Conservation (phyloP, 257 asterid species). For the Haberlea rhodopensis region DNA sequence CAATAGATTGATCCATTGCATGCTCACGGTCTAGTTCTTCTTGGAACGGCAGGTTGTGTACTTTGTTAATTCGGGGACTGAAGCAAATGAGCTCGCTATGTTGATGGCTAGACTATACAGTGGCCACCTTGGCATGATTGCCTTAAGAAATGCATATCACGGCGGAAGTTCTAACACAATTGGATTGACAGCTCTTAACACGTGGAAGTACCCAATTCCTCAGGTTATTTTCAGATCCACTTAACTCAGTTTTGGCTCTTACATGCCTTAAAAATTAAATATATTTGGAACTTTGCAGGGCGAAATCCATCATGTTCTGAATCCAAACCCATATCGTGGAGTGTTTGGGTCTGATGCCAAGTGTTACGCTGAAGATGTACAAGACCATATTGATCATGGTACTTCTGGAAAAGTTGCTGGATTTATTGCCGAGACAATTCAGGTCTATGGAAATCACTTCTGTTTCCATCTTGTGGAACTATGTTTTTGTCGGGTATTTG, state of each 20-base stretch:
- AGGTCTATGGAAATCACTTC: constrained; percentile 42
- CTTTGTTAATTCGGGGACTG: constrained; percentile 93
- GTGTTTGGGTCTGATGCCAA: constrained; percentile 78
- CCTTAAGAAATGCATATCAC: constrained; percentile 88
- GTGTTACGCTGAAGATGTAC: constrained; percentile 78
- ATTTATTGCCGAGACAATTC: constrained; percentile 95
- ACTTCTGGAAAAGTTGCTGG: constrained; percentile 93
- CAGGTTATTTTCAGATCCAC: constrained; percentile 51
- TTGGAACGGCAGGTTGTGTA: constrained; percentile 69
- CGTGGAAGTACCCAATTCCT: constrained; percentile 93
- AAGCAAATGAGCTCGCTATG: constrained; percentile 92
- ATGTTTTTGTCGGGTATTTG: not conserved
- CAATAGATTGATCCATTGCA: not conserved
- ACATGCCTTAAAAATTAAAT: not conserved
- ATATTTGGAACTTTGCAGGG: constrained; percentile 59
- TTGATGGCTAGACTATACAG: constrained; percentile 83
- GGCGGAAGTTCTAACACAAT: constrained; percentile 90
- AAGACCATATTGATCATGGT: constrained; percentile 93
- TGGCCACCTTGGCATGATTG: constrained; percentile 80
- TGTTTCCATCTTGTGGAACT: constrained; percentile 4
- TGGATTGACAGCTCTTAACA: constrained; percentile 85
- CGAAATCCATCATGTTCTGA: constrained; percentile 87
- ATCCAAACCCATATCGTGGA: constrained; percentile 94
- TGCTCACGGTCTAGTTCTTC: constrained; percentile 18
- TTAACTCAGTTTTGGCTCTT: constrained; percentile 8